Base-by-base conservation (phyloP, 164 flowering plant species). In the Vitis rotundifolia region DNA sequence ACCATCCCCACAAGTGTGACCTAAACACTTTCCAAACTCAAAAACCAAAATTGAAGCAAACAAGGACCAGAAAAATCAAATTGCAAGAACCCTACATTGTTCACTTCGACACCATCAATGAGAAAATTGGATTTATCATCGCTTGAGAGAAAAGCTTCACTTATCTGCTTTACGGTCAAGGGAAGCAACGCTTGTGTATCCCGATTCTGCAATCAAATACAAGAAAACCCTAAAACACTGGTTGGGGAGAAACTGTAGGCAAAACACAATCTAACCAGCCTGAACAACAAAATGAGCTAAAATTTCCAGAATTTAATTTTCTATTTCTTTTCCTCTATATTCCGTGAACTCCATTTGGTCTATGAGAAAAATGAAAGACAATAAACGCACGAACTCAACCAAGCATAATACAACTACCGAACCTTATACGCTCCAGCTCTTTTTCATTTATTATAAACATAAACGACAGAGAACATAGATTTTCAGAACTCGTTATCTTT, bases 81-180 rank as follows among this genome's bases (percentile, higher is more conserved):
- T 16, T 18, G 12, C 57, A 6, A 59, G 37, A 70, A 59, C 56
- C 71, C 6, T 77, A 91, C 99, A 69, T 80, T 88, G 78, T 73
- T 87, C 3, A 86, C 89, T 57, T 90, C 91, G 44, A 87, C 86
- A 13, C 98, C 98, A 52, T 93, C 93, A 9, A 90, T 75, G 9
- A 83, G 48, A 64, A 92, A 78, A 73, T 78, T 86, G 11, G 88
- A 76, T 72, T 78, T 92, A 29, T 92, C 97, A 54, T 80, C 90
- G 12, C 75, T 73, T 0, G 90, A 63, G 14, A 64, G 73, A 59
- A 63, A 57, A 19, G 91, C 91, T 13, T 86, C 82, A 13, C 68
- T 80, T 44, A 95, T 81, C 76, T 93, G 99, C 80, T 93, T 95
- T 74, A 90, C 93, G 3, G 98, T 95, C 56, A 93, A 67, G 1